Evolutionary conservation across 2,329 filamentous ascomycete species (phyloP).

Genomic region (Microsporum audouinii): DNA sequence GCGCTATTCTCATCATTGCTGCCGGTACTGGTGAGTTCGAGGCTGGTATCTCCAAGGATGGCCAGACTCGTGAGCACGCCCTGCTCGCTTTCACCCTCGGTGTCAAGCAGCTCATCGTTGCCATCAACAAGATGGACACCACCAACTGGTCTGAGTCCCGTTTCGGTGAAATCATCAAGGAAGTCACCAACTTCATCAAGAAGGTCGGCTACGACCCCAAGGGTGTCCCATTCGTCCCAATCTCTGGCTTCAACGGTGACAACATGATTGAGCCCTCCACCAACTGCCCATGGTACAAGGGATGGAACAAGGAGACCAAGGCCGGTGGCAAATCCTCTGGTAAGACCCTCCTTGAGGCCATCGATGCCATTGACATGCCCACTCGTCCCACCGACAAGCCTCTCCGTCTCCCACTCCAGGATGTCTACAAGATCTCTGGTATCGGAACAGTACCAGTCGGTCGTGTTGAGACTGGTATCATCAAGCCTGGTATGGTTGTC

Average conservation of each 20-base stretch:
- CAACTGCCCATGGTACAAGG: slow-evolving; percentile 99
- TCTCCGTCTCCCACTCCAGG: slow-evolving; percentile 99
- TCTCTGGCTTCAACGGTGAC: slow-evolving; percentile 99
- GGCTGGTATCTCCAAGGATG: slow-evolving; percentile 99
- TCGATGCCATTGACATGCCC: slow-evolving; percentile 88
- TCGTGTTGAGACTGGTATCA: slow-evolving; percentile 98
- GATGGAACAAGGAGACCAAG: slow-evolving; percentile 92
- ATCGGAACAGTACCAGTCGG: slow-evolving; percentile 99
- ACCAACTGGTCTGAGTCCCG: slow-evolving; percentile 94
- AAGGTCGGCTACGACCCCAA: slow-evolving; percentile 99
- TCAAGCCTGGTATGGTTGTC: slow-evolving; percentile 74
- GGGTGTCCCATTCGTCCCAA: slow-evolving; percentile 94
- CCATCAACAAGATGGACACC: slow-evolving; percentile 99
- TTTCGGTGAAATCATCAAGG: slow-evolving; percentile 99
- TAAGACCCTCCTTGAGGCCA: slow-evolving; percentile 98
- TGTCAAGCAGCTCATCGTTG: slow-evolving; percentile 99
- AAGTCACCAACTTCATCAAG: slow-evolving; percentile 99
- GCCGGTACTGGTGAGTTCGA: slow-evolving; percentile 99
- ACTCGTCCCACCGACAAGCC: slow-evolving; percentile 96
- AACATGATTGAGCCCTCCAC: slow-evolving; percentile 88
- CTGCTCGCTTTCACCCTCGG: slow-evolving; percentile 99
- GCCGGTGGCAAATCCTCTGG: slow-evolving; percentile 74
- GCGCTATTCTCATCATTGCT: slow-evolving; percentile 99
- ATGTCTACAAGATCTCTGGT: slow-evolving; percentile 99
- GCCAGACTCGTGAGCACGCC: slow-evolving; percentile 99